phyloP scores from a whole-genome alignment of 257 asterid genomes.

The Solanum lignicaule region DNA sequence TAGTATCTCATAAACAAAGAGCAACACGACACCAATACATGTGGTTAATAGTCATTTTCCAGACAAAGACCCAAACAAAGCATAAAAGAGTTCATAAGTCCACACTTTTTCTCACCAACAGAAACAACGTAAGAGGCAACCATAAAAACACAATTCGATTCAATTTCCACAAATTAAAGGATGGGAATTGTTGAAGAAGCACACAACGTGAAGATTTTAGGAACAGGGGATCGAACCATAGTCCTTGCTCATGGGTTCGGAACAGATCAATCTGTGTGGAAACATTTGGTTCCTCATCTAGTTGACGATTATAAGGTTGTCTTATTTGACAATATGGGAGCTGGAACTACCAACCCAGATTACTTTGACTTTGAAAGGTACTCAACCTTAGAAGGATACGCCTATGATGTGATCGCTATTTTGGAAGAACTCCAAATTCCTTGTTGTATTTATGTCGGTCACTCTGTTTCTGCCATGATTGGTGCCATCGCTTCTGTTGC shows the following conservation, averaged over 20 bases:
- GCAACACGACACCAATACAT: background rate
- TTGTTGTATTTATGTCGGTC: constrained; percentile 55
- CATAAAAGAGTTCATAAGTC: background rate
- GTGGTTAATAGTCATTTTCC: constrained; percentile 16
- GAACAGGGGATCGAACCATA: constrained; percentile 36
- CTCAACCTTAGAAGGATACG: constrained; percentile 54
- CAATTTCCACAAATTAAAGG: background rate
- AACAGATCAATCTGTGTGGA: constrained; percentile 74
- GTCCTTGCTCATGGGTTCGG: constrained; percentile 74
- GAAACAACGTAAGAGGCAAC: background rate
- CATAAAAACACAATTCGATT: background rate
- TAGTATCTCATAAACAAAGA: background rate
- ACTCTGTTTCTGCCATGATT: constrained; percentile 62
- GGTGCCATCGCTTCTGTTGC: constrained; percentile 63
- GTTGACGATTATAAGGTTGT: constrained; percentile 41
- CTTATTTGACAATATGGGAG: constrained; percentile 60
- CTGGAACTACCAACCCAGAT: constrained; percentile 70
- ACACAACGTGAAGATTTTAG: constrained; percentile 63
- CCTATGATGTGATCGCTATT: constrained; percentile 53
- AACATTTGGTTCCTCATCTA: constrained; percentile 55
- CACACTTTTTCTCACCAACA: background rate
- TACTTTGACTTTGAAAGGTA: constrained; percentile 78
- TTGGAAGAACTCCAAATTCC: constrained; percentile 39
- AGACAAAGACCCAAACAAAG: background rate
- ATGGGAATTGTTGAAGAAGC: constrained; percentile 60